These are phyloP conservation scores for Eleusine indica DNA, from an alignment of 176 grass and related monocot genomes.

Conservation along the genomic window DNA sequence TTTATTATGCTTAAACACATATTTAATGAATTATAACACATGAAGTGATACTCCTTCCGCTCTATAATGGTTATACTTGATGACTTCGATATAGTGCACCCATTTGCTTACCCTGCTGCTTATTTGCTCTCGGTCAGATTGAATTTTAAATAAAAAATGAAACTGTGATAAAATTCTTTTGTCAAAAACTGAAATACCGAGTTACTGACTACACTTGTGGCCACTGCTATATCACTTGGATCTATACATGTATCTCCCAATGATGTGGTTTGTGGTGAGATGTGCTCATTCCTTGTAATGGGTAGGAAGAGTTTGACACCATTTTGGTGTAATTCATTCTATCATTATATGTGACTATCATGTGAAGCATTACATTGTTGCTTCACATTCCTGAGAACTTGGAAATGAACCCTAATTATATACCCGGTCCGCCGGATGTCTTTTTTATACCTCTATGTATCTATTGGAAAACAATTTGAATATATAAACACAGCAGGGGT, in stretches of 20 bases:
- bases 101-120: not conserved
- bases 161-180: not conserved
- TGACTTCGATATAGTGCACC: not conserved
- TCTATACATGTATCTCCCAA: slow-evolving; percentile 19
- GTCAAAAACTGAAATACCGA: slow-evolving; percentile 2
- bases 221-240: not conserved
- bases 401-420: not conserved
- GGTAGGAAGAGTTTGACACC: not conserved
- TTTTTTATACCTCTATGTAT: slow-evolving; percentile 16
- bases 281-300: slow-evolving; percentile 25
- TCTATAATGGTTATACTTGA: slow-evolving; percentile 19
- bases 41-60: not conserved
- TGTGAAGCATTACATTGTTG: slow-evolving; percentile 5
- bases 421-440: not conserved
- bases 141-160: not conserved
- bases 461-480: not conserved
- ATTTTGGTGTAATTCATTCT: slow-evolving; percentile 1
- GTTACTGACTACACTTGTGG: not conserved
- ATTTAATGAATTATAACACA: slow-evolving; percentile 3
- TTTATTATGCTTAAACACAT: slow-evolving; percentile 9
- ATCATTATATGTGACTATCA: slow-evolving; percentile 16
- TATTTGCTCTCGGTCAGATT: not conserved
- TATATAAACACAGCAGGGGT: no score
- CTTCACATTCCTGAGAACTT: not conserved
- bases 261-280: slow-evolving; percentile 5